Percentiles rank a stretch among this genome's conserved stretches.
Conservation (phyloP, 306 rosid genomes). For the Acacia melanoxylon region DNA sequence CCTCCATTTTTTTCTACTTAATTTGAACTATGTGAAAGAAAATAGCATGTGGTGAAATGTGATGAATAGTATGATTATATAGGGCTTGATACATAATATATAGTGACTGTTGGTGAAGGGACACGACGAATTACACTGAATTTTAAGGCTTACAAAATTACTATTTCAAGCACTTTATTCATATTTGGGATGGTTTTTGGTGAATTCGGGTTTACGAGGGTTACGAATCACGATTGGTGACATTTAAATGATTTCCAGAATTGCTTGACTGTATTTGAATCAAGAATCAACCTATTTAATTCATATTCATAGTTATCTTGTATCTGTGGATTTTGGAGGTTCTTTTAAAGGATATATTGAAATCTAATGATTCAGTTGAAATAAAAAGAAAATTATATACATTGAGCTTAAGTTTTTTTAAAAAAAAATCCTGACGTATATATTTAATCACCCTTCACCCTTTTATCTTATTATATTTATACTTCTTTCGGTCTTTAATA, state of each 20-base stretch:
- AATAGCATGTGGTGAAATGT: too few relatives aligned
- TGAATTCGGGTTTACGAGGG: too few relatives aligned
- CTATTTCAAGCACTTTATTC: too few relatives aligned
- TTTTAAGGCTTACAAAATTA: too few relatives aligned
- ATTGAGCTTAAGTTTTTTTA: too few relatives aligned
- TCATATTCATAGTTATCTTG: not conserved
- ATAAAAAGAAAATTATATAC: not conserved
- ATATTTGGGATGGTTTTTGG: too few relatives aligned
- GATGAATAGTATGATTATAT: not conserved
- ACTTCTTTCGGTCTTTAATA: too few relatives aligned
- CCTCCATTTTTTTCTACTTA: slow-evolving; percentile 17
- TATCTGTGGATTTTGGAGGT: not conserved
- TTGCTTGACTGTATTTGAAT: not conserved
- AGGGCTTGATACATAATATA: not conserved
- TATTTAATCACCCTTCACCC: not conserved
- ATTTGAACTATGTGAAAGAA: too few relatives aligned
- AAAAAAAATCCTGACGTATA: not conserved
- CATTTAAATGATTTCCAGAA: not conserved
- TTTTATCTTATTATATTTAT: not conserved
- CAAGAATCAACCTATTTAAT: not conserved
- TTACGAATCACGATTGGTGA: not conserved
- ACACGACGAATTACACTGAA: not conserved
- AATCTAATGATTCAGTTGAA: not conserved
- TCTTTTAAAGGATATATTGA: not conserved
- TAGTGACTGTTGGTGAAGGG: slow-evolving; percentile 1